phyloP scores from a whole-genome alignment of 2,329 filamentous ascomycete genomes.

The Coniochaeta prunicola region DNA sequence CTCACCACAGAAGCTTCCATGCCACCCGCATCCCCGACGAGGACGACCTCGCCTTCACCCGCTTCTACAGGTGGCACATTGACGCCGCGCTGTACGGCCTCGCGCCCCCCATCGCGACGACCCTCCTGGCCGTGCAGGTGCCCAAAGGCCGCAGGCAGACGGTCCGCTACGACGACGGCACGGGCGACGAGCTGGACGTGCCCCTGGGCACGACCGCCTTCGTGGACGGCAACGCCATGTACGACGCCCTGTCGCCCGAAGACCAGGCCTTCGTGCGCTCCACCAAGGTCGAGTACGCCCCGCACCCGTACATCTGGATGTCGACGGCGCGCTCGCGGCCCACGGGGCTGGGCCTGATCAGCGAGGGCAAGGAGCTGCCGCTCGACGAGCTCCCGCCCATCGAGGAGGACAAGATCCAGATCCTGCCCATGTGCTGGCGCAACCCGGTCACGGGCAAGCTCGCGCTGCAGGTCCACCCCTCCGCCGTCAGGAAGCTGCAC shows the following conservation, averaged over 20 bases:
- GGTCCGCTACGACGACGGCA: constrained; percentile 67
- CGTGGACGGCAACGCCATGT: constrained; percentile 64
- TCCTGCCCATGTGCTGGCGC: constrained; percentile 70
- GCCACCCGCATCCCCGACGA: constrained; percentile 49
- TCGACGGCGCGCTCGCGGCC: constrained; percentile 56
- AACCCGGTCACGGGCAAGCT: constrained; percentile 64
- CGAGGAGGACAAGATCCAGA: constrained; percentile 59
- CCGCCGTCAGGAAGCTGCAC: constrained; percentile 62
- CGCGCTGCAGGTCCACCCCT: constrained; percentile 68
- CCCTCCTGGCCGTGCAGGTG: constrained; percentile 66
- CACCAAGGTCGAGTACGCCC: constrained; percentile 65
- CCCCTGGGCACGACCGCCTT: constrained; percentile 73
- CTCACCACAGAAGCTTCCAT: constrained; percentile 74
- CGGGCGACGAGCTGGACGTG: constrained; percentile 56
- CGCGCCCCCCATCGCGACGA: constrained; percentile 66
- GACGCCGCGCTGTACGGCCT: constrained; percentile 71
- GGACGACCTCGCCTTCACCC: constrained; percentile 41
- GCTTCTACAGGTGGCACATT: constrained; percentile 75
- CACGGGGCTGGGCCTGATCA: constrained; percentile 64
- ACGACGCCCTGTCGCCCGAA: constrained; percentile 53
- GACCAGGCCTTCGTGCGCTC: constrained; percentile 62
- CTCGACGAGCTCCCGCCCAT: constrained; percentile 54
- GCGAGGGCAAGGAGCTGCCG: constrained; percentile 56
- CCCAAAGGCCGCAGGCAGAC: constrained; percentile 59
- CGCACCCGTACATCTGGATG: constrained; percentile 83